Conservation (phyloP, 441 rosid species). For the Flueggea neowawraea region DNA sequence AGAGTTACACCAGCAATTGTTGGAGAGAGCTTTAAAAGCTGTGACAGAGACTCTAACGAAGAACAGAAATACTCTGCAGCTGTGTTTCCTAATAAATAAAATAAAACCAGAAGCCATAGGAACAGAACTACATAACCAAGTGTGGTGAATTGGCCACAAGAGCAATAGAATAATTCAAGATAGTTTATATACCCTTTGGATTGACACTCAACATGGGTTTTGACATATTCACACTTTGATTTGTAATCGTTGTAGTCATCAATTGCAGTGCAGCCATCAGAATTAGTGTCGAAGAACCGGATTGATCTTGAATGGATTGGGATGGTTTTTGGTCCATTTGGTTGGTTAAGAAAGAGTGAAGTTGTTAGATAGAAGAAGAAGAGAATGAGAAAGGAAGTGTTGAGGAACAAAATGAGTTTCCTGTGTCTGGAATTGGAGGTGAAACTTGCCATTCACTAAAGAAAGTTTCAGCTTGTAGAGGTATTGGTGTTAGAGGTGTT, state of each 20-base stretch:
- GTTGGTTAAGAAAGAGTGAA: conserved; percentile 15
- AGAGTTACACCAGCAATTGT: conserved; percentile 86
- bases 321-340: conserved; percentile 14
- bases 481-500: conserved; percentile 7
- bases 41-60: conserved; percentile 72
- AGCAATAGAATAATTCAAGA: conserved; percentile 73
- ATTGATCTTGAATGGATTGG: conserved; percentile 4
- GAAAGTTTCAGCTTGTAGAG: conserved; percentile 8
- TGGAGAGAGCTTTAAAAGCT: conserved; percentile 69
- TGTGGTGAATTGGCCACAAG: conserved; percentile 47
- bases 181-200: conserved; percentile 84
- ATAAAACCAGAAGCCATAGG: conserved; percentile 65
- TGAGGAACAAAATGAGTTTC: not conserved
- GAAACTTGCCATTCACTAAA: conserved; percentile 35
- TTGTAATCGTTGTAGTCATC: conserved; percentile 35
- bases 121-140: conserved; percentile 47
- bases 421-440: not conserved
- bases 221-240: conserved; percentile 55
- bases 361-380: conserved; percentile 26
- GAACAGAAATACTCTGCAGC: conserved; percentile 85
- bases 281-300: conserved; percentile 1
- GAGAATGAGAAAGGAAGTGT: conserved; percentile 38
- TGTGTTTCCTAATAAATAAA: conserved; percentile 81
- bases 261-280: conserved; percentile 32
- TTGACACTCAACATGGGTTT: conserved; percentile 47